A percentile compares a stretch with the other conserved stretches of the same genome.
phyloP scores from a whole-genome alignment of 805 yeast species.

The Schizosaccharomyces osmophilus region DNA sequence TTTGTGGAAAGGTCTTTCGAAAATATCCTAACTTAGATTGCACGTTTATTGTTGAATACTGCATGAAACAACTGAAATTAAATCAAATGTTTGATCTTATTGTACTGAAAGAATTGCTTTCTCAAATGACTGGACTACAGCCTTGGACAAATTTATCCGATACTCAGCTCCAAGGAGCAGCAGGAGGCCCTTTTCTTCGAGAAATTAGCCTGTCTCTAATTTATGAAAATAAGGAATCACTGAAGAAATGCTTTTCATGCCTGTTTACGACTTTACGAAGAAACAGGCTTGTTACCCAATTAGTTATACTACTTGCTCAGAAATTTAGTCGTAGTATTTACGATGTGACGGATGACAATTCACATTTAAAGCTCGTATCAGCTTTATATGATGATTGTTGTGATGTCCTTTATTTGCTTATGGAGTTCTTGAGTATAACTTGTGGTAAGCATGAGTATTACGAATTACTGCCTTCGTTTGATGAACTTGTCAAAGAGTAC shows the following conservation, averaged over 20 bases:
- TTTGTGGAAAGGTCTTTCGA: constrained; percentile 49
- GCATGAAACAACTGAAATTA: constrained; percentile 36
- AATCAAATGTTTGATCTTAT: constrained; percentile 36
- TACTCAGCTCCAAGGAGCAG: constrained; percentile 38
- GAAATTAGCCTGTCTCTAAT: constrained; percentile 21
- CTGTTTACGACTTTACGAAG: constrained; percentile 24
- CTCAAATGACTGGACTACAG: constrained; percentile 59
- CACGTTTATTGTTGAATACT: constrained; percentile 32
- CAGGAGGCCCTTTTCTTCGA: constrained; percentile 36
- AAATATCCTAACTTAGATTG: constrained; percentile 32
- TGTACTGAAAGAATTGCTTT: constrained; percentile 40
- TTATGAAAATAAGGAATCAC: constrained; percentile 29
- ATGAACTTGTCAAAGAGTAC: constrained; percentile 7
- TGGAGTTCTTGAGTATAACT: constrained; percentile 32
- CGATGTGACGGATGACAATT: constrained; percentile 11
- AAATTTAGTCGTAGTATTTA: constrained; percentile 18
- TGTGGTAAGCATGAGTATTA: constrained; percentile 12
- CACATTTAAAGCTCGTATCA: constrained; percentile 48
- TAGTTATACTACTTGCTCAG: constrained; percentile 38
- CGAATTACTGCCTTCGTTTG: constrained; percentile 4
- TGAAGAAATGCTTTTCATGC: constrained; percentile 23
- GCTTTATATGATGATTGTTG: constrained; percentile 47
- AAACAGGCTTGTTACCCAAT: constrained; percentile 26
- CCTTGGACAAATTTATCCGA: constrained; percentile 40
- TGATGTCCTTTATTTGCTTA: constrained; percentile 39